Percentiles rank a stretch among this genome's conserved stretches.
phyloP scores from a whole-genome alignment of 495 filamentous ascomycete species.

The Staphylotrichum tortipilum region DNA sequence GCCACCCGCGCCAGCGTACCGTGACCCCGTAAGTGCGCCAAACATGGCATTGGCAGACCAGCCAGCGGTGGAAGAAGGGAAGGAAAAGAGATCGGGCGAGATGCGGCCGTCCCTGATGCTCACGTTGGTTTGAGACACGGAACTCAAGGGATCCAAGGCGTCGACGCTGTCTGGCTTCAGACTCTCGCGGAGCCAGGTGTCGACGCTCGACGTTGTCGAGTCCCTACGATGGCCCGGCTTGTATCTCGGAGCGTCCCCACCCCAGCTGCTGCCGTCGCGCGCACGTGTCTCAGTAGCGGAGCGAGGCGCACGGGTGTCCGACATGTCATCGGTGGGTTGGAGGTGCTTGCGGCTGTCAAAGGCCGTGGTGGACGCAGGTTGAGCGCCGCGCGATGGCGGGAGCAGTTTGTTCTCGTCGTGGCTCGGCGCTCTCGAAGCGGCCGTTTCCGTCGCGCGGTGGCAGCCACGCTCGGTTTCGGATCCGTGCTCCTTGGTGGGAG shows the following conservation, averaged over 20 bases:
- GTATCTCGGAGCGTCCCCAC: conserved; percentile 23
- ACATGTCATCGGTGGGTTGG: not conserved
- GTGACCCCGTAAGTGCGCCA: conserved; percentile 28
- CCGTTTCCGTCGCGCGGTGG: conserved; percentile 14
- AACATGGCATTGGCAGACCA: conserved; percentile 39
- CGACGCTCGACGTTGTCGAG: conserved; percentile 25
- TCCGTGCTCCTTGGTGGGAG: conserved; percentile 17
- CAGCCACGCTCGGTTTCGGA: conserved; percentile 17
- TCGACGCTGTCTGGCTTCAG: conserved; percentile 23
- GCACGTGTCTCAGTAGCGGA: not conserved
- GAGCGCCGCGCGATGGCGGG: not conserved
- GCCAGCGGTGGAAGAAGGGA: conserved; percentile 27
- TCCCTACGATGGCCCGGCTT: not conserved
- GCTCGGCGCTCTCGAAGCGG: conserved; percentile 12
- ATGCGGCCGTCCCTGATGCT: conserved; percentile 14
- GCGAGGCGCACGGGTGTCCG: conserved; percentile 18
- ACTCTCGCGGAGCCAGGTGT: conserved; percentile 40
- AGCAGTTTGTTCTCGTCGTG: conserved; percentile 2
- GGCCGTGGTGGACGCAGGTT: conserved; percentile 19
- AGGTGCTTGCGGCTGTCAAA: conserved; percentile 20
- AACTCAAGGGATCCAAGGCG: conserved; percentile 17
- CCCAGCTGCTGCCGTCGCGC: conserved; percentile 16
- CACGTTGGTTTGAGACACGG: conserved; percentile 15
- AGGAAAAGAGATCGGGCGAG: conserved; percentile 41
- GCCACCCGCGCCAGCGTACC: conserved; percentile 25